These are phyloP conservation scores for Nakaseomyces uthaithaninus DNA, from an alignment of 1,139 yeast species.

Conservation along the genomic window DNA sequence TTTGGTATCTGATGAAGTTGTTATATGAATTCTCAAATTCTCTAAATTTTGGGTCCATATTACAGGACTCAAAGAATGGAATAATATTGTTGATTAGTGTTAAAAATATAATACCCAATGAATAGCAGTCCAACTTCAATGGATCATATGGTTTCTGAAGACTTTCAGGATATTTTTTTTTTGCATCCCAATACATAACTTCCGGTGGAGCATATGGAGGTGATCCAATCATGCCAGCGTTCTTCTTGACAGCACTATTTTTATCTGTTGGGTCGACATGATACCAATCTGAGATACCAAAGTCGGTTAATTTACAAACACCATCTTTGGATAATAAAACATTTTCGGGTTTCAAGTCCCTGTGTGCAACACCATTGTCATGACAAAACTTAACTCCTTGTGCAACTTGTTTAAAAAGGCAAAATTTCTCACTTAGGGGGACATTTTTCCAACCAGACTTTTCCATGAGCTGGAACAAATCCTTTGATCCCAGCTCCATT, in stretches of 20 bases:
- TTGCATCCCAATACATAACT: conserved; percentile 44
- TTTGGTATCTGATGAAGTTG: conserved; percentile 38
- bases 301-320: conserved; percentile 62
- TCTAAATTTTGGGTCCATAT: conserved; percentile 45
- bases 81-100: conserved; percentile 49
- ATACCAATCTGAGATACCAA: conserved; percentile 64
- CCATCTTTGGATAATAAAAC: conserved; percentile 54
- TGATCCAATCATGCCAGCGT: conserved; percentile 53
- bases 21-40: conserved; percentile 49
- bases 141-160: conserved; percentile 47
- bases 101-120: conserved; percentile 57
- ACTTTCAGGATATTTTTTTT: conserved; percentile 22
- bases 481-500: conserved; percentile 61
- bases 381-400: conserved; percentile 65
- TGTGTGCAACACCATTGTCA: conserved; percentile 70
- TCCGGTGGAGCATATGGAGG: conserved; percentile 80
- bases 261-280: conserved; percentile 49
- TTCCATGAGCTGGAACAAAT: conserved; percentile 54
- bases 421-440: conserved; percentile 44
- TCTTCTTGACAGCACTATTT: conserved; percentile 38
- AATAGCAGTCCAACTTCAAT: conserved; percentile 63
- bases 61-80: conserved; percentile 50
- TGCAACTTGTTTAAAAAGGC: conserved; percentile 41
- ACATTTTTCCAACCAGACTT: conserved; percentile 42
- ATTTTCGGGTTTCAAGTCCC: conserved; percentile 93